These are phyloP conservation scores for Diospyros kaki DNA, from an alignment of 148 eudicot genomes.

Conservation along the genomic window DNA sequence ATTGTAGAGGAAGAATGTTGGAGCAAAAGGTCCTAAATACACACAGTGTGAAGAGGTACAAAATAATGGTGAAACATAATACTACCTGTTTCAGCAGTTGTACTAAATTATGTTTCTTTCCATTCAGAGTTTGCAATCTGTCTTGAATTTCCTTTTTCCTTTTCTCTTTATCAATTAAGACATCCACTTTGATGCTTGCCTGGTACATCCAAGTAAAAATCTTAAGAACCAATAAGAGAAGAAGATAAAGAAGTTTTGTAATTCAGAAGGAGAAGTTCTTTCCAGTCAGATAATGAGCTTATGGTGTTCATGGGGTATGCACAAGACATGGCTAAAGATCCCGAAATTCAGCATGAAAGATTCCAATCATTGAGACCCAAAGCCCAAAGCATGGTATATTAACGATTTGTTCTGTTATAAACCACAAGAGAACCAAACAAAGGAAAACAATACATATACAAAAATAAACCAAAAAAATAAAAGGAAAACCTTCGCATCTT, in stretches of 20 bases:
- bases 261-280: not conserved
- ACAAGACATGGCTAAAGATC: not conserved
- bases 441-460: too few species aligned
- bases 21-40: not conserved
- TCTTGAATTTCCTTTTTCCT: slow-evolving; percentile 77
- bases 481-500: too few species aligned
- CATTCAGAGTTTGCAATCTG: slow-evolving; percentile 59
- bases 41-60: not conserved
- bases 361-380: not conserved
- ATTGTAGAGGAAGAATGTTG: not conserved
- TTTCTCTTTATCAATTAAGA: slow-evolving; percentile 45
- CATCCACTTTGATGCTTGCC: slow-evolving; percentile 33
- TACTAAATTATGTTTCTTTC: slow-evolving; percentile 78
- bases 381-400: not conserved
- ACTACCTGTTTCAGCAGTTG: slow-evolving; percentile 85
- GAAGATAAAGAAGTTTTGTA: not conserved
- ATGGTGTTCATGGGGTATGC: not conserved
- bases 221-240: slow-evolving; percentile 4
- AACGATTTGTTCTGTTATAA: not conserved
- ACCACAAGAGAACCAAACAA: too few species aligned
- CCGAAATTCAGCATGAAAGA: not conserved
- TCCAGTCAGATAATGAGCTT: not conserved
- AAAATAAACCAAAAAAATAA: too few species aligned
- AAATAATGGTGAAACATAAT: slow-evolving; percentile 4
- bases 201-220: slow-evolving; percentile 19